Base-by-base conservation (phyloP, 2,329 filamentous ascomycete genomes). In the Gyromitra esculenta region DNA sequence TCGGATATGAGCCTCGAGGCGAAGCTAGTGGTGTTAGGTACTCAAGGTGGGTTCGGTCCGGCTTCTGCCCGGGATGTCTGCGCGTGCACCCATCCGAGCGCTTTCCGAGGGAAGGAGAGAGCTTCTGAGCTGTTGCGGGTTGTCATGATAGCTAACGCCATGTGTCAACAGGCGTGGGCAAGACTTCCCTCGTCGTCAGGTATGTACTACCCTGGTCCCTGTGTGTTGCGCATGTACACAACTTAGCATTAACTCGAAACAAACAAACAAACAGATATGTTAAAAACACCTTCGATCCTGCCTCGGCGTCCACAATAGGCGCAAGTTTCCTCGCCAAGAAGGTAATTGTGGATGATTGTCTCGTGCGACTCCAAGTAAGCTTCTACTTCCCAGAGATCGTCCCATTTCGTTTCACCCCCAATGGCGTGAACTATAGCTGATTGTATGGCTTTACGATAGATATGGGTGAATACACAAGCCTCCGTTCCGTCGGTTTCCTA, bases 21-120 rank as follows among this genome's bases (percentile, higher is more conserved):
- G 70, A 87, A 87, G 81, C 85, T 87, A 60, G 86, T 87, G 75
- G 85, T 87, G 65, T 83, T 87, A 9, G 86, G 86, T 79, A 84
- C 85, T 54, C 86, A 87, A 82, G 85, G 85, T 86, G 81, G 56
- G 78, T 79, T 57, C 60, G 31, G 31, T 59, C 66, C 21, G 37
- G 57, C 25, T 41, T 64, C 11, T 18, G 31, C 37, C 43, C 15
- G n/a, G 57, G 69, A 57, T 63, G 48, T 39, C 35, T 56, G 57
- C 50, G 65, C 59, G 56, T 39, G 54, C 39, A 74, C 37, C 31
- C 45, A 57, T 62, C 60, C 15, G 52, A 43, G 62, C 60, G 39
- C 48, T 37, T 66, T 21, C 8, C 11, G 15, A 31, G 21, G 48
- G 56, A 35, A 21, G 39, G 43, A 37, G 60, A 56, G 37, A 37